Evolutionary conservation across 1,284 basidiomycete genomes (phyloP), one percentile per base, ranked within the genome.

Genomic region (Apiotrichum gracile): DNA sequence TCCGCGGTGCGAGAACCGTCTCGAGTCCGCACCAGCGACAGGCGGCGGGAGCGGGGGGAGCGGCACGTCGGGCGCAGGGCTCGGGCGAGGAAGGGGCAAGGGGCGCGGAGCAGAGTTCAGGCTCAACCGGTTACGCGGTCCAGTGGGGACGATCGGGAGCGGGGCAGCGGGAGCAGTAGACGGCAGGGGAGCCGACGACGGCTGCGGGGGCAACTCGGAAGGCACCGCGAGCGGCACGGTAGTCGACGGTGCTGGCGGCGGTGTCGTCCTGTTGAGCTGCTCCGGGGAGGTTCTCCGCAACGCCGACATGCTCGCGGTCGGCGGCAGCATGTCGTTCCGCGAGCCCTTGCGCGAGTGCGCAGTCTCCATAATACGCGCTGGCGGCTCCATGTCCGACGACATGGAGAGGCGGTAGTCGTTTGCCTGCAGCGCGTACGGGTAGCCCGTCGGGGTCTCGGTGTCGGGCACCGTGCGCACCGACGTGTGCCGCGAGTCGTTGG

Each of bases 11-110:
- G n/a, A 13, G 10, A 38, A 31, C 14, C 19, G 37, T 16, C 16
- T 22, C 29, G 22, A 31, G 25, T 27, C 9, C 25, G 27, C 13
- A 24, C 27, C 10, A 14, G 43, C 31, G 27, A 10, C 22, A 26
- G 34, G 8, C 7, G 19, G 37, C 4, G 48, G 53, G 7, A 50
- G 25, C 1, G 53, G 49, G 1, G 54, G 54, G 9, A 51, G 31
- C 3, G 54, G 54, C 1, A 43, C 35, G 22, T 55, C 54, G 7
- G 54, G 54, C 17, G 47, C 54, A 0, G 54, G 54, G 24, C 43
- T 41, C 6, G 49, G 43, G 1, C 49, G 48, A 3, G 53, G 53
- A 3, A 49, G 52, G 1, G 21, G n/a, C n/a, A n/a, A n/a, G n/a
- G n/a, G 19, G 10, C 37, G 17, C 9, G 17, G 37, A 1, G 37